Base-by-base conservation (phyloP, 768 basidiomycete species). In the Pisolithus tinctorius region DNA sequence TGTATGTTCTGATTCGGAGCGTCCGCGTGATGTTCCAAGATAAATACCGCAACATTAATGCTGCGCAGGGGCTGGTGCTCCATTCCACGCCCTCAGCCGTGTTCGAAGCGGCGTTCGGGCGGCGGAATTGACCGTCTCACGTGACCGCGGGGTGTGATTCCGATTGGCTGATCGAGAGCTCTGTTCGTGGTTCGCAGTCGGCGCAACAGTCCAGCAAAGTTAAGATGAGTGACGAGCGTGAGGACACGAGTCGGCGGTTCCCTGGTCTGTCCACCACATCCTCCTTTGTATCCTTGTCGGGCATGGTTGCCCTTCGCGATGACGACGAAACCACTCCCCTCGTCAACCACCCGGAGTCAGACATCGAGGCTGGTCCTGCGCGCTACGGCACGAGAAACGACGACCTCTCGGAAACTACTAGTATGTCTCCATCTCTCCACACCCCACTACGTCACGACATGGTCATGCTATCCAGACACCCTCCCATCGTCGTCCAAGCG, bases 261-360 rank as follows among this genome's bases (percentile, higher is more conserved):
- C 27, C 14, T 7, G 43, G 43, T n/a, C 27, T 45, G 31, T 67
- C 66, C 9, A 58, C 66, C 9, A 14, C 63, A 1, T 64, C 68
- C 20, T 67, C 66, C 14, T 1, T 58, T 20, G 53, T 60, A 9
- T 67, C 66, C 1, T 49, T 67, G 25, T 62, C 56, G 9, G 66
- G 30, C 36, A 54, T 69, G 44, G 36, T 58, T 23, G 59, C 29
- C 34, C 53, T 51, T 0, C 60, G 45, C 8, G 29, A n/a, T n/a
- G n/a, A 59, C 30, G 66, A 67, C 31, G 66, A 67, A 47, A 57
- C 43, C 6, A 53, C 56, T 2, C 56, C 59, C 0, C 67, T 69
- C 29, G 57, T 67, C n/a, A 47, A 39, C 37, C 54, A 48, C 20
- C 20, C 20, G 20, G 20, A 20, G 41, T 51, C 30, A 25, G 68